Evolutionary conservation across 2,329 filamentous ascomycete species (phyloP).

Genomic region (Phaeophleospora eucalypticola): DNA sequence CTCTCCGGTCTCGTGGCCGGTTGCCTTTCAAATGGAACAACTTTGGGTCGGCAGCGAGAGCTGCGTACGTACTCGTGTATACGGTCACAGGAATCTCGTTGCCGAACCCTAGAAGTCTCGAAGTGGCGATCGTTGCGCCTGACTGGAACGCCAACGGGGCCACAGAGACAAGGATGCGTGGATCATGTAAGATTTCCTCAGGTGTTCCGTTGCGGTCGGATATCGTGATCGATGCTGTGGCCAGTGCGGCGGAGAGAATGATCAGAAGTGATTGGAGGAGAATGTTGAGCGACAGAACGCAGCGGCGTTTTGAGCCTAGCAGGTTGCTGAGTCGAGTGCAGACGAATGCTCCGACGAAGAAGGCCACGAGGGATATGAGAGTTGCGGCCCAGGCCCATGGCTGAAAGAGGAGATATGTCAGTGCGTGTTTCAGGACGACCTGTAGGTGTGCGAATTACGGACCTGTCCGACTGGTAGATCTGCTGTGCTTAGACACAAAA

Average conservation of each 20-base stretch:
- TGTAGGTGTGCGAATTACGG: background rate
- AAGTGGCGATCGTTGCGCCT: slow-evolving; percentile 48
- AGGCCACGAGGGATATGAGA: slow-evolving; percentile 2
- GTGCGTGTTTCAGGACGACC: background rate
- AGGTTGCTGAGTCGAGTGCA: slow-evolving; percentile 7
- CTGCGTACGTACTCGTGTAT: slow-evolving; percentile 49
- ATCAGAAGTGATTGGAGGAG: slow-evolving; percentile 48
- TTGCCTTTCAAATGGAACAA: slow-evolving; percentile 40
- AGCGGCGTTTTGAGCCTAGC: slow-evolving; percentile 7
- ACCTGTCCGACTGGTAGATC: slow-evolving; percentile 1
- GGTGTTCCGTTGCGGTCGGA: slow-evolving; percentile 32
- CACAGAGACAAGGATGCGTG: slow-evolving; percentile 40
- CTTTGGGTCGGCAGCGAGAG: slow-evolving; percentile 45
- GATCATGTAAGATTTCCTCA: slow-evolving; percentile 24
- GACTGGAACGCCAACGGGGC: slow-evolving; percentile 47
- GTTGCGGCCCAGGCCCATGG: slow-evolving; percentile 5
- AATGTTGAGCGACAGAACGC: slow-evolving; percentile 25
- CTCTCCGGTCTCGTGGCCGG: slow-evolving; percentile 44
- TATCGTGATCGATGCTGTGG: slow-evolving; percentile 40
- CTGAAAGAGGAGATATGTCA: background rate
- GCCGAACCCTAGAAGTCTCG: slow-evolving; percentile 43
- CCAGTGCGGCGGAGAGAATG: slow-evolving; percentile 47
- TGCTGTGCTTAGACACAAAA: slow-evolving; percentile 2
- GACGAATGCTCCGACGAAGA: slow-evolving; percentile 7
- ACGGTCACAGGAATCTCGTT: slow-evolving; percentile 50